Evolutionary conservation across 2,329 filamentous ascomycete genomes (phyloP), one percentile per base, ranked within the genome.

Genomic region (Calonectria ilicicola): DNA sequence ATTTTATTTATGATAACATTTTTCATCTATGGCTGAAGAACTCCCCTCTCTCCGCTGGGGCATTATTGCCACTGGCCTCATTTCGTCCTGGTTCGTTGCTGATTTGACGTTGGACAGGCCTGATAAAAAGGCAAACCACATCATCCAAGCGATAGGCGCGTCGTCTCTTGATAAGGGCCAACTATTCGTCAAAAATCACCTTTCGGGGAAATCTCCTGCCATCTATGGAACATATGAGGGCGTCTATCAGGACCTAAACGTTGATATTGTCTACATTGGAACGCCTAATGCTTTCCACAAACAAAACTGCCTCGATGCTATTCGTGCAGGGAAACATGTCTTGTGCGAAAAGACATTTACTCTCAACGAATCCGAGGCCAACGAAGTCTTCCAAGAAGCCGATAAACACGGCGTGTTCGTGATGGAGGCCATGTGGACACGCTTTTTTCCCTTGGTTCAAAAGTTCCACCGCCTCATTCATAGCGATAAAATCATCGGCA

Each of bases 341-440:
- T 80, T 87, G 1, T 87, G 85, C 75, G 85, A 87, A 74, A 87
- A 87, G 76, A 76, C 86, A 0, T 86, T 87, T 70, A 78, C 83
- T 0, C 70, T 87, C 67, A 86, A 82, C 21, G 81, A 82, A 2
- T 74, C 70, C 2, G 83, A 87, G 64, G 82, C 85, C 0, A 79
- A 75, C 23, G 82, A 84, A 64, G 81, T 87, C 5, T 82, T 85
- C 21, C 80, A 72, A 0, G 82, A 83, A 2, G 85, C 86, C 1
- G 76, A 80, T 67, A 73, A 75, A 29, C 82, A 82, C 67, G 82
- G 83, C 10, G 83, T 87, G 7, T 87, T 84, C 70, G 75, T 87
- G 51, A 84, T 85, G 79, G 85, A 87, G 75, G 86, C 85, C n/a
- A 83, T 86, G 82, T 86, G 85, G 85, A 84, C 84, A n/a, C 82